phyloP scores from a whole-genome alignment of 371 early-diverging fungal species.

The Rhizopus sp. region DNA sequence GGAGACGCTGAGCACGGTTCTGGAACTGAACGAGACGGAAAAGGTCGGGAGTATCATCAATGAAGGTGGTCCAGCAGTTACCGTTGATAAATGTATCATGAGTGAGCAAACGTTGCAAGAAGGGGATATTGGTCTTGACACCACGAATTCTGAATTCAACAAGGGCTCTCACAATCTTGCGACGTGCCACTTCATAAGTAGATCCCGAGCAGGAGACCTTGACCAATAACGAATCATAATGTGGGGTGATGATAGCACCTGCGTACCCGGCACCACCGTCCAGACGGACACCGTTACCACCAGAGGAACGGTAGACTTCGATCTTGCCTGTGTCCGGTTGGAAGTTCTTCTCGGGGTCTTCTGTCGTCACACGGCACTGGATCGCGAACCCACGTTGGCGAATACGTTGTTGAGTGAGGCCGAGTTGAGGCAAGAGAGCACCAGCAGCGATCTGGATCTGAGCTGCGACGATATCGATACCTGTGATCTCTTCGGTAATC shows the following conservation, averaged over 20 bases:
- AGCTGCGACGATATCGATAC: slow-evolving; percentile 90
- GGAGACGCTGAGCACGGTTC: slow-evolving; percentile 87
- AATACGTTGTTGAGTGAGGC: slow-evolving; percentile 83
- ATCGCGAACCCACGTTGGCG: slow-evolving; percentile 86
- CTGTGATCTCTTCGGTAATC: slow-evolving; percentile 94
- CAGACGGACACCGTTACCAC: slow-evolving; percentile 89
- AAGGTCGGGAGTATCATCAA: slow-evolving; percentile 93
- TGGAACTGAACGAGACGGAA: slow-evolving; percentile 73
- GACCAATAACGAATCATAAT: slow-evolving; percentile 95
- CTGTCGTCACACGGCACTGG: slow-evolving; percentile 95
- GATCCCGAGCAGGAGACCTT: slow-evolving; percentile 89
- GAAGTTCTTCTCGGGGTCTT: slow-evolving; percentile 86
- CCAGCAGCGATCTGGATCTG: slow-evolving; percentile 95
- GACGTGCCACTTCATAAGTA: slow-evolving; percentile 85
- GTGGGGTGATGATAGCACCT: slow-evolving; percentile 92
- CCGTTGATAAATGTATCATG: slow-evolving; percentile 78
- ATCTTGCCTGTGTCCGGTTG: slow-evolving; percentile 96
- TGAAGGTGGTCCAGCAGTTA: slow-evolving; percentile 94
- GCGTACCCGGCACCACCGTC: slow-evolving; percentile 89
- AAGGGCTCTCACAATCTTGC: slow-evolving; percentile 85
- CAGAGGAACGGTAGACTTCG: slow-evolving; percentile 86
- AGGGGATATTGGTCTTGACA: slow-evolving; percentile 95
- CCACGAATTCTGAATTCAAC: slow-evolving; percentile 96
- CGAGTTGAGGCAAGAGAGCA: slow-evolving; percentile 74
- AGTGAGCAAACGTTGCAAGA: slow-evolving; percentile 84